These are phyloP conservation scores for Cercospora sp. DNA, from an alignment of 2,329 filamentous ascomycete genomes.

Conservation along the genomic window DNA sequence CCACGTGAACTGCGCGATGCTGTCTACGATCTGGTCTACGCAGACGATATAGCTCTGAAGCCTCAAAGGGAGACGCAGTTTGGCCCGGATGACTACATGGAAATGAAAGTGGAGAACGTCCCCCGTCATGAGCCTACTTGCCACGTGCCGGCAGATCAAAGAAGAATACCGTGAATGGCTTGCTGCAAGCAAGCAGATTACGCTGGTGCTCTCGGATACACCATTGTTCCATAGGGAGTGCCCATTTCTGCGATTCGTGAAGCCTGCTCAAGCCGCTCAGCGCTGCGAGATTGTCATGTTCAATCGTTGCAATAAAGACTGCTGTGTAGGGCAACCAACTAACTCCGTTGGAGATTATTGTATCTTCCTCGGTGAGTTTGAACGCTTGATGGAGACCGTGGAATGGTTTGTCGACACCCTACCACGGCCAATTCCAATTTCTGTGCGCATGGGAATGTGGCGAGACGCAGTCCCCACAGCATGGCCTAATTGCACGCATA, in stretches of 20 bases:
- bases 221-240: neutral
- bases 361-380: neutral
- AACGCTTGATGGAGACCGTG: neutral
- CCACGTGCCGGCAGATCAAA: neutral
- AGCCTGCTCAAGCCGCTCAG: neutral
- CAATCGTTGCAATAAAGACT: neutral
- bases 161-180: neutral
- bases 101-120: neutral
- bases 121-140: neutral
- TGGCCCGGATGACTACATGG: neutral
- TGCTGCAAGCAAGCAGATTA: neutral
- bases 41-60: neutral
- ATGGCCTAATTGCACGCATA: neutral
- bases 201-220: neutral
- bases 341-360: neutral
- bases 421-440: neutral
- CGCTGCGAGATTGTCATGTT: neutral
- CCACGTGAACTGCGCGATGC: neutral
- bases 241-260: neutral
- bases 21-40: neutral
- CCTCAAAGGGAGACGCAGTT: neutral
- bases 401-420: too few species aligned
- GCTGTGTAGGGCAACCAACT: neutral
- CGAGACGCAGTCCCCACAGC: neutral
- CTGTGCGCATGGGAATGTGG: neutral